A percentile compares a stretch with the other conserved stretches of the same genome.
These are phyloP conservation scores for Zancudomyces culisetae DNA, from an alignment of 371 early-diverging fungal genomes.

Conservation along the genomic window DNA sequence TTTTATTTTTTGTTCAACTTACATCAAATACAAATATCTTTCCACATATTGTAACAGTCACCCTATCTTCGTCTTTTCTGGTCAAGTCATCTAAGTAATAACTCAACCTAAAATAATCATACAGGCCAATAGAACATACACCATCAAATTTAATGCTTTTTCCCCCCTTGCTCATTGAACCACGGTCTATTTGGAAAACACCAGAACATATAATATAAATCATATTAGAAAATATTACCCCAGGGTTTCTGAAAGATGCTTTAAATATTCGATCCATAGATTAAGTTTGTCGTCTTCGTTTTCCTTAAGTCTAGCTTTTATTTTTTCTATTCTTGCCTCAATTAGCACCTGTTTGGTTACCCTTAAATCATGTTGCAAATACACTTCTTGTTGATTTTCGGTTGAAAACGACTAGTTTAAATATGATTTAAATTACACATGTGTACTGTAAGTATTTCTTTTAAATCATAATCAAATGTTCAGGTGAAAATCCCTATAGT, in stretches of 20 bases:
- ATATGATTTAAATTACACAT: no score
- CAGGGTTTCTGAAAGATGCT: background rate
- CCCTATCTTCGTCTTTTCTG: background rate
- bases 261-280: background rate
- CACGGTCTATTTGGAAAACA: no score
- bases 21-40: constrained; percentile 1
- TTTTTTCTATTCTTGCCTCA: background rate
- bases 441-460: no score
- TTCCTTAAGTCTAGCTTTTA: background rate
- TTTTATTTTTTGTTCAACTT: background rate
- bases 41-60: background rate
- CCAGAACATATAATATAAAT: background rate
- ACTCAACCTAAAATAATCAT: constrained; percentile 1
- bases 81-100: background rate
- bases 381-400: background rate
- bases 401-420: no score
- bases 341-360: background rate
- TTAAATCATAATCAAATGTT: no score
- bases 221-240: background rate
- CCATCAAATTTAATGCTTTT: no score
- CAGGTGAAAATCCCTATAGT: no score
- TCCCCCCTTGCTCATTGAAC: no score
- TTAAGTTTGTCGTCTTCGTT: background rate
- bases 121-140: no score
- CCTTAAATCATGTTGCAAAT: background rate